Base-by-base conservation (phyloP, 495 filamentous ascomycete genomes). In the Tuber aestivum region DNA sequence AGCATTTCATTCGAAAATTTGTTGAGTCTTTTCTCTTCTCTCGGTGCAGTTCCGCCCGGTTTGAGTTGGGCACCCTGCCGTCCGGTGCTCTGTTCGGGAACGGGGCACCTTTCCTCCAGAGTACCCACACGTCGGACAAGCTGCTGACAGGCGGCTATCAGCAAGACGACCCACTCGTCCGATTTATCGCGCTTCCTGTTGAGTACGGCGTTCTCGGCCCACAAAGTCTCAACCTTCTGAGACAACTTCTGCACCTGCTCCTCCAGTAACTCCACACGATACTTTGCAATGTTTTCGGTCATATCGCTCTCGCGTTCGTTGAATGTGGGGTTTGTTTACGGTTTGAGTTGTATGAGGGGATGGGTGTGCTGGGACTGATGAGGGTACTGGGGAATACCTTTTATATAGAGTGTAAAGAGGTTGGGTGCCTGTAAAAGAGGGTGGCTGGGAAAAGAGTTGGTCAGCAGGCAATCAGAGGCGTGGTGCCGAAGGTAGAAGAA, bases 1-100 rank as follows among this genome's bases (percentile, higher is more conserved):
- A 27, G 9, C 23, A 27, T 14, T 61, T 32, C 23, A 9, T 3
- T n/a, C 9, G n/a, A 0, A 61, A 4, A 27, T 3, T 14, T 50
- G 50, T 61, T 61, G 50, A 61, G 50, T 23, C 50, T 61, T 61
- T 61, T 61, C 50, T 61, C 50, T 61, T 61, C 50, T n/a, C n/a
- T 27, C 3, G 3, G 3, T 8, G 10, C 5, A 2, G 23, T 61
- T 8, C 23, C n/a, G 50, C 3, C 9, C n/a, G n/a, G 3, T 9
- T 32, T 61, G 50, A 14, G 50, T 12, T 27, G 1, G 50, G 27
- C 23, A 27, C 8, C 4, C 10, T 61, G 8, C 2, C 5, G 50
- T 0, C n/a, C n/a, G 0, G 27, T 9, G 3, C 9, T 27, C 23
- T 10, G 9, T 10, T n/a, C 10, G 9, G n/a, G 23, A 61, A n/a